phyloP scores from a whole-genome alignment of 129 eudicot species.

The Flaveria robusta region DNA sequence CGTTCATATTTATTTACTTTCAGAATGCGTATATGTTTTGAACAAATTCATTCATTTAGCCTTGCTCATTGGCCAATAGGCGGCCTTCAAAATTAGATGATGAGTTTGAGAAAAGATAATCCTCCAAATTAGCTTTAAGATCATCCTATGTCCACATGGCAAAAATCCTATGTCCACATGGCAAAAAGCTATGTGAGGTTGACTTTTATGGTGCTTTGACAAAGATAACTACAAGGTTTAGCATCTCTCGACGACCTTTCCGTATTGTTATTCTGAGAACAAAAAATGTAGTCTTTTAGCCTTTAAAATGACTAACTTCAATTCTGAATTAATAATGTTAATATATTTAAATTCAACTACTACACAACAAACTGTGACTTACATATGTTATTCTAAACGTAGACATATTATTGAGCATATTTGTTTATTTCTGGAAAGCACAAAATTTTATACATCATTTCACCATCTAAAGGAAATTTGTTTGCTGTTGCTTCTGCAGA shows the following conservation, averaged over 20 bases:
- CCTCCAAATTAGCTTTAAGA: neutral
- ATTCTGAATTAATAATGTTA: neutral
- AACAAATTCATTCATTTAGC: slow-evolving; percentile 6
- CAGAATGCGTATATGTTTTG: neutral
- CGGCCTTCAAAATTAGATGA: neutral
- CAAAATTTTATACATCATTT: neutral
- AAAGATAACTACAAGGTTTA: neutral
- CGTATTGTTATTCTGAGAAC: neutral
- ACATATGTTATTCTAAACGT: slow-evolving; percentile 4
- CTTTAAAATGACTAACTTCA: neutral
- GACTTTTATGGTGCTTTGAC: neutral
- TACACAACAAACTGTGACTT: slow-evolving; percentile 20
- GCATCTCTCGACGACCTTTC: neutral
- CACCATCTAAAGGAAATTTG: slow-evolving; percentile 18
- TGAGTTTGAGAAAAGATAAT: neutral
- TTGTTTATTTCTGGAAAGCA: slow-evolving; percentile 12
- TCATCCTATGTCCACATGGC: neutral
- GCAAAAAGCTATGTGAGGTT: neutral
- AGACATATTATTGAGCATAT: neutral
- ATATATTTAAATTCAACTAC: neutral
- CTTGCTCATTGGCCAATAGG: slow-evolving; percentile 2
- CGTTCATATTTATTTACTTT: neutral
- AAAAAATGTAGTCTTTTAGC: slow-evolving; percentile 1
- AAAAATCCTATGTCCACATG: neutral
- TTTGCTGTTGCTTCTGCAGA: slow-evolving; percentile 49